Evolutionary conservation across 345 rosid genomes (phyloP), one percentile per base, ranked within the genome.

Genomic region (Eucalyptus marginata): DNA sequence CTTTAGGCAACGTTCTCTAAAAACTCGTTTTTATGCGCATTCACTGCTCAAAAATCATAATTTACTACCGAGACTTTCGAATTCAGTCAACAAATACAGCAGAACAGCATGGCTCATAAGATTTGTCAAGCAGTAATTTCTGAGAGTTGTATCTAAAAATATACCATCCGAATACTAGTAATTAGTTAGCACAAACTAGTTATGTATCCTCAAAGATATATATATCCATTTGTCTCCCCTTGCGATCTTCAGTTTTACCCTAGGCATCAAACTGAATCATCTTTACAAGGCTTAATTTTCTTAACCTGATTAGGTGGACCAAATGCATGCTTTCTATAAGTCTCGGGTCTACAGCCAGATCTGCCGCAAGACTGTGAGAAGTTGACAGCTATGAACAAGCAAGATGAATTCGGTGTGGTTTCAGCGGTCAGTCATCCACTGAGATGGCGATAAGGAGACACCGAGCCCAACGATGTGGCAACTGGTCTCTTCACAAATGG

Each of bases 401-500:
- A 29, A 58, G 87, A 79, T 66, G 66, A 59, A 25, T 8, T 11
- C 40, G 49, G 49, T 25, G 27, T 66, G 33, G 24, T 54, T 46
- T 66, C 2, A 18, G 52, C 36, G 62, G 50, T 68, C 25, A 46
- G 33, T 52, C 90, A 91, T 49, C 92, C 87, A 40, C 94, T 90
- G 56, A 90, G 49, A 86, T 88, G 64, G 83, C 56, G 88, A 44
- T 40, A 52, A 87, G 96, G 94, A 86, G 96, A 94, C 24, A 94
- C 93, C 46, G 93, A 91, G 84, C 96, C 96, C 76, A 90, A 94
- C 25, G 66, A 89, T 10, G 93, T 86, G 20, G 92, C 64, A 62
- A 91, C 93, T 86, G 91, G 91, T 89, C 93, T 92, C 91, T 87
- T 94, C 80, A 96, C 94, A 93, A 97, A 97, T 88, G 96, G 91